A percentile compares a stretch with the other conserved stretches of the same genome.
phyloP scores from a whole-genome alignment of 2,329 filamentous ascomycete genomes.

The Xylariaceae sp. region DNA sequence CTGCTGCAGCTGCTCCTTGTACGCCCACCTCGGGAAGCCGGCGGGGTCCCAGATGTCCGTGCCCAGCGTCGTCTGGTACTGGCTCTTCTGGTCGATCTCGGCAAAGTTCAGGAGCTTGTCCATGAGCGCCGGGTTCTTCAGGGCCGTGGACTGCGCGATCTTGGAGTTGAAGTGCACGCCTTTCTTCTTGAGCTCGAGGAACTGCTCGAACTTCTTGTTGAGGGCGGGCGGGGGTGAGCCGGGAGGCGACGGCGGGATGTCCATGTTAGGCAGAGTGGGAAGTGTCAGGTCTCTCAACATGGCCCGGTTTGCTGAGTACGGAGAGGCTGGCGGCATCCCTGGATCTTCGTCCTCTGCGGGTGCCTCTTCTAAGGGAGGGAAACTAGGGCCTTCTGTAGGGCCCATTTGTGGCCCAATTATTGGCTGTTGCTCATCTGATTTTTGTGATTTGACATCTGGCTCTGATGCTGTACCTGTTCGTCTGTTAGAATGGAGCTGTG shows the following conservation, averaged over 20 bases:
- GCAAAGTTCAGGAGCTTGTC: constrained; percentile 75
- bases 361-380: constrained; percentile 38
- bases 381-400: constrained; percentile 29
- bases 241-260: constrained; percentile 74
- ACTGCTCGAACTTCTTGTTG: constrained; percentile 71
- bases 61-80: constrained; percentile 67
- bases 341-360: constrained; percentile 30
- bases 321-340: constrained; percentile 54
- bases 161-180: constrained; percentile 79
- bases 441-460: constrained; percentile 10
- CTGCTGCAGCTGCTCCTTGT: constrained; percentile 52
- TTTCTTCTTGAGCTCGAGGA: constrained; percentile 75
- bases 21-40: constrained; percentile 59
- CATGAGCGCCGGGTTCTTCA: constrained; percentile 73
- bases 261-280: constrained; percentile 70
- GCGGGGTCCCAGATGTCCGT: constrained; percentile 60
- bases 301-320: constrained; percentile 67
- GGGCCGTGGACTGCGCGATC: constrained; percentile 65
- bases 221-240: constrained; percentile 56
- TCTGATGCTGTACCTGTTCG: constrained; percentile 15
- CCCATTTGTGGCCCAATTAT: constrained; percentile 38
- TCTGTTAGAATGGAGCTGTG: constrained; percentile 5
- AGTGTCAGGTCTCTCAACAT: constrained; percentile 73
- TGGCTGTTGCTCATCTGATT: constrained; percentile 19
- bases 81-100: constrained; percentile 51